Conservation (phyloP, 495 filamentous ascomycete species). For the Zalerion maritima region DNA sequence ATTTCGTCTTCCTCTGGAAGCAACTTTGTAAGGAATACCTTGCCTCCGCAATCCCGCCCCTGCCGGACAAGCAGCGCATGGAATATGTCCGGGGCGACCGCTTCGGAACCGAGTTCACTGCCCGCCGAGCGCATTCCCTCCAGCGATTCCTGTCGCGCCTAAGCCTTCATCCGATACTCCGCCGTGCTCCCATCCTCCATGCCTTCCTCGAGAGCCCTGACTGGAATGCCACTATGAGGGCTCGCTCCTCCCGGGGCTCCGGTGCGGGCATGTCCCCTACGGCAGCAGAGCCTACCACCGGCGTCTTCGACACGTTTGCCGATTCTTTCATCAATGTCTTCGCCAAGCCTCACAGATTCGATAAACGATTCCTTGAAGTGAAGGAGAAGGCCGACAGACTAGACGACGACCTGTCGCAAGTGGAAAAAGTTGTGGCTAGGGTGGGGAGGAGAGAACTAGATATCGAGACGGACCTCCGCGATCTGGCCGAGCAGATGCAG, state of each 20-base stretch:
- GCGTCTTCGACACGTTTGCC: slow-evolving; percentile 84
- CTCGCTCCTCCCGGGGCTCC: slow-evolving; percentile 48
- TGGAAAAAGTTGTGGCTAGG: slow-evolving; percentile 83
- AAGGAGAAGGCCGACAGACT: slow-evolving; percentile 87
- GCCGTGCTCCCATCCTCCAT: slow-evolving; percentile 65
- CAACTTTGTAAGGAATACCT: slow-evolving; percentile 74
- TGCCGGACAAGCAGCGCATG: slow-evolving; percentile 98
- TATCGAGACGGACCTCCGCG: slow-evolving; percentile 75
- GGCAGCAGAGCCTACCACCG: slow-evolving; percentile 26
- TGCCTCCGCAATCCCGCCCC: slow-evolving; percentile 79
- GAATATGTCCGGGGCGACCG: slow-evolving; percentile 92
- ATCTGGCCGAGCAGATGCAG: slow-evolving; percentile 85
- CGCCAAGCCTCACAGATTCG: slow-evolving; percentile 87
- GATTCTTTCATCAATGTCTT: slow-evolving; percentile 98
- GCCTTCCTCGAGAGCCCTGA: slow-evolving; percentile 84
- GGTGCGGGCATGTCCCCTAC: slow-evolving; percentile 21
- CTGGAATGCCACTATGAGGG: slow-evolving; percentile 92
- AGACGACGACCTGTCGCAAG: slow-evolving; percentile 82
- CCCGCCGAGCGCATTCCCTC: slow-evolving; percentile 74
- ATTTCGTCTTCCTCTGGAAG: slow-evolving; percentile 96
- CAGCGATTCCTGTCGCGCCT: slow-evolving; percentile 83
- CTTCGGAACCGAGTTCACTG: slow-evolving; percentile 89
- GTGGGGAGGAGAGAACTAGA: slow-evolving; percentile 81
- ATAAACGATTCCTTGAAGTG: slow-evolving; percentile 88
- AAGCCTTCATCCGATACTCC: slow-evolving; percentile 75